Evolutionary conservation across 1,139 yeast genomes (phyloP), one percentile per base, ranked within the genome.

Genomic region (Scheffersomyces parashehatae): DNA sequence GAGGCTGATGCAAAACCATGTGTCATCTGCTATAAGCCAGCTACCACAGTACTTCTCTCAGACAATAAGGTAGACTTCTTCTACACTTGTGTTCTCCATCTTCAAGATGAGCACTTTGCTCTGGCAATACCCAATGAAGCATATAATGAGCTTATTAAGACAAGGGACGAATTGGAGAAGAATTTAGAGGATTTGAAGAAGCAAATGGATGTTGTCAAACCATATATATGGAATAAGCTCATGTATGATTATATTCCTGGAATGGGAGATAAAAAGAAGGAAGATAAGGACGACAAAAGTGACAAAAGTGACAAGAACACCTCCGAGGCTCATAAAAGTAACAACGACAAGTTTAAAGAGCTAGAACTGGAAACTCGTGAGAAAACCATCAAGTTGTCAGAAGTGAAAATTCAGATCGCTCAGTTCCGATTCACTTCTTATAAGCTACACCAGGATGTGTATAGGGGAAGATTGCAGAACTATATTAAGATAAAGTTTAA

Each of bases 11-110:
- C 79, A 41, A 78, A 77, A 54, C 72, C 91, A 0, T 87, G 96
- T 55, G 56, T 68, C 37, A 70, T 87, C 29, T 88, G 95, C 64
- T 83, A 73, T 58, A 83, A 82, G 51, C 88, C 93, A 1, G 68
- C 88, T 0, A 52, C 72, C 1, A 70, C 79, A 0, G 95, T 87
- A 2, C 64, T 87, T 31, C 73, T 84, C n/a, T 70, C 83, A 2
- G 64, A 64, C 2, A 68, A 67, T 44, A 63, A 74, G 53, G 66
- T 71, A 3, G 93, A 86, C 59, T 85, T 82, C 70, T 83, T 88
- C 59, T 86, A 85, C 58, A 71, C 80, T 1, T 88, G 95, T 59
- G 77, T 74, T 24, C 53, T 70, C n/a, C 95, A 87, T 62, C 62
- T 87, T 38, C 63, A 61, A 13, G 95, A 87, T 55, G 62, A 72